A percentile compares a stretch with the other conserved stretches of the same genome.
phyloP scores from a whole-genome alignment of 768 basidiomycete genomes.

The Mycena maculata region DNA sequence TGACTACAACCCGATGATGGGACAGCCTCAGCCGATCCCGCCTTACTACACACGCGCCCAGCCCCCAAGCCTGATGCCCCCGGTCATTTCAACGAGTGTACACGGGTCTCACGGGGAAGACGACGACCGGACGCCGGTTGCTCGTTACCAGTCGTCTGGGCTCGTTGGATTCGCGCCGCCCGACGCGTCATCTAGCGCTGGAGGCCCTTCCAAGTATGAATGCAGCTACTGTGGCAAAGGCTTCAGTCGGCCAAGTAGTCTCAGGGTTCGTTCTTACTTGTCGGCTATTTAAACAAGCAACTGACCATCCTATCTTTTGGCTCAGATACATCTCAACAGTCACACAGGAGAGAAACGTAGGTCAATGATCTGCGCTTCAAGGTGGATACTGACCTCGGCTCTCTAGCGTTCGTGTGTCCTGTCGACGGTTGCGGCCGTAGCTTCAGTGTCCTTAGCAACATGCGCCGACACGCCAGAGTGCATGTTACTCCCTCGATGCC shows the following conservation, averaged over 20 bases:
- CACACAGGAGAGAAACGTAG: conserved; percentile 89
- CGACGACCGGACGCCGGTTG: conserved; percentile 51
- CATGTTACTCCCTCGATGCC: conserved; percentile 54
- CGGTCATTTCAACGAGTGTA: conserved; percentile 23
- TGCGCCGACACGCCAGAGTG: conserved; percentile 86
- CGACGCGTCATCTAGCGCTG: conserved; percentile 25
- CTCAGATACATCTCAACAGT: conserved; percentile 84
- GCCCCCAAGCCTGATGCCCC: conserved; percentile 15
- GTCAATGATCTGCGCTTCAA: conserved; percentile 41
- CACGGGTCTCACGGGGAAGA: conserved; percentile 41
- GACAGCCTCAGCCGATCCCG: conserved; percentile 15
- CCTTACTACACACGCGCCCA: conserved; percentile 24
- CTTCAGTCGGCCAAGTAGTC: conserved; percentile 85
- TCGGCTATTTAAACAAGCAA: conserved; percentile 18
- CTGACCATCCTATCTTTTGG: conserved; percentile 22
- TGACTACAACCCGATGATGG: conserved; percentile 18
- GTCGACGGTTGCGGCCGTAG: conserved; percentile 80
- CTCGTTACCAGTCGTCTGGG: conserved; percentile 38
- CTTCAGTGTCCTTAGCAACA: conserved; percentile 90
- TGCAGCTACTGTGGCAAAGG: conserved; percentile 84
- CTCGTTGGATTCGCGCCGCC: conserved; percentile 29
- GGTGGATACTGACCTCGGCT: conserved; percentile 18
- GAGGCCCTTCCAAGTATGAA: conserved; percentile 68
- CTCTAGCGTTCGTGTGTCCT: conserved; percentile 79
- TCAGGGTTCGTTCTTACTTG: conserved; percentile 63